Conservation (phyloP, 2,329 filamentous ascomycete genomes). For the Incumbomyces delicatus region DNA sequence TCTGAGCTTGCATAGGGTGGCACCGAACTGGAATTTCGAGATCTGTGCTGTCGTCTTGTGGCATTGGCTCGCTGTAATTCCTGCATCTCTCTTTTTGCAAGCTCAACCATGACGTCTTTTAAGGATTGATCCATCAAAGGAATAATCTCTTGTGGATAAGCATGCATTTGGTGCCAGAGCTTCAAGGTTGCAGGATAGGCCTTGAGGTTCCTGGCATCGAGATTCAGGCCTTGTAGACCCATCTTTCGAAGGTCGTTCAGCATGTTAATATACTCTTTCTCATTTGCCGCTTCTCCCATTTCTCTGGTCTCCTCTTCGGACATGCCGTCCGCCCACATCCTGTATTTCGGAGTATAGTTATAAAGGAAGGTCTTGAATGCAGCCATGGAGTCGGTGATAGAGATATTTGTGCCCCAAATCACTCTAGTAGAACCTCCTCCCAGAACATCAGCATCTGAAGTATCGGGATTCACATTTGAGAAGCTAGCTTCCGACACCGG, state of each 20-base stretch:
- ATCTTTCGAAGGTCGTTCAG: slow-evolving; percentile 86
- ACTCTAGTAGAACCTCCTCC: slow-evolving; percentile 72
- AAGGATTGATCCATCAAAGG: slow-evolving; percentile 92
- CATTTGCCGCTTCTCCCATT: slow-evolving; percentile 58
- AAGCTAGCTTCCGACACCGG: slow-evolving; percentile 53
- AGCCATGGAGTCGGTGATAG: slow-evolving; percentile 77
- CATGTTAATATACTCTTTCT: slow-evolving; percentile 73
- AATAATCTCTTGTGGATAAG: slow-evolving; percentile 92
- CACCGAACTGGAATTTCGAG: slow-evolving; percentile 58
- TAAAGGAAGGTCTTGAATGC: slow-evolving; percentile 85
- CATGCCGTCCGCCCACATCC: slow-evolving; percentile 80
- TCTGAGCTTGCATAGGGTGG: slow-evolving; percentile 74
- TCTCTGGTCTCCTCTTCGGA: slow-evolving; percentile 63
- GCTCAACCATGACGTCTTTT: slow-evolving; percentile 85
- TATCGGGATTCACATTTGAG: slow-evolving; percentile 65
- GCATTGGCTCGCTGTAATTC: slow-evolving; percentile 52
- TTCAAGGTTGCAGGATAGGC: slow-evolving; percentile 87
- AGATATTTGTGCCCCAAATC: slow-evolving; percentile 97
- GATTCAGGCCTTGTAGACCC: slow-evolving; percentile 71
- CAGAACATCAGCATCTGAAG: slow-evolving; percentile 81
- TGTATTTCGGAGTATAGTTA: slow-evolving; percentile 89
- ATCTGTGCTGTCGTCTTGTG: slow-evolving; percentile 34
- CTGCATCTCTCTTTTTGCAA: slow-evolving; percentile 71
- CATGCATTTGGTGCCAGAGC: slow-evolving; percentile 88
- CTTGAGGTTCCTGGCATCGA: slow-evolving; percentile 83